A percentile compares a stretch with the other conserved stretches of the same genome.
Conservation (phyloP, 805 yeast genomes). For the Clavispora vitiphila region DNA sequence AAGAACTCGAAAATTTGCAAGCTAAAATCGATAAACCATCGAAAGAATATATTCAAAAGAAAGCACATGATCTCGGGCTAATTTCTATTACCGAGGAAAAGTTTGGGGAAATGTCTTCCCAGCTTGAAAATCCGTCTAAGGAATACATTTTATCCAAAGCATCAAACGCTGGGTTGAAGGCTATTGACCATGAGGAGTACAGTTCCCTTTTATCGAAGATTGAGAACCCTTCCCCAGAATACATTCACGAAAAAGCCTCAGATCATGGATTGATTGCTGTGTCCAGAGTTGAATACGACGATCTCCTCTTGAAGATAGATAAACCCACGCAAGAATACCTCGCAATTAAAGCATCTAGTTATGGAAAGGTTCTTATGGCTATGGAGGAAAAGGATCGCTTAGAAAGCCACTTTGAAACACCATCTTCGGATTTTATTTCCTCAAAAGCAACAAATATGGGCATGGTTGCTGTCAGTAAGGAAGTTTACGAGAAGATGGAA, state of each 20-base stretch:
- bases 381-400: not conserved
- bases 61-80: not conserved
- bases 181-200: not conserved
- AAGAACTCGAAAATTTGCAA: not conserved
- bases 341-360: not conserved
- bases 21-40: not conserved
- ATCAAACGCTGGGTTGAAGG: constrained; percentile 13
- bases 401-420: not conserved
- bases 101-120: not conserved
- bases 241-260: constrained; percentile 31
- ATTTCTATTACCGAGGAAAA: not conserved
- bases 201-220: not conserved
- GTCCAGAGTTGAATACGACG: not conserved
- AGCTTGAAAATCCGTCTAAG: constrained; percentile 27
- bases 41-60: not conserved
- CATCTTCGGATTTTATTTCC: not conserved
- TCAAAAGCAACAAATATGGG: not conserved
- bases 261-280: constrained; percentile 6
- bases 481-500: not conserved
- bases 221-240: constrained; percentile 4
- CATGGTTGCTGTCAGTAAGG: not conserved
- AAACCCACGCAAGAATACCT: not conserved
- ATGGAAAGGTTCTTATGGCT: not conserved
- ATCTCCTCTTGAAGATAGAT: not conserved
- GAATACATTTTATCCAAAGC: constrained; percentile 32